Evolutionary conservation across 441 rosid species (phyloP), one percentile per base, ranked within the genome.

Genomic region (Capsella rubella): DNA sequence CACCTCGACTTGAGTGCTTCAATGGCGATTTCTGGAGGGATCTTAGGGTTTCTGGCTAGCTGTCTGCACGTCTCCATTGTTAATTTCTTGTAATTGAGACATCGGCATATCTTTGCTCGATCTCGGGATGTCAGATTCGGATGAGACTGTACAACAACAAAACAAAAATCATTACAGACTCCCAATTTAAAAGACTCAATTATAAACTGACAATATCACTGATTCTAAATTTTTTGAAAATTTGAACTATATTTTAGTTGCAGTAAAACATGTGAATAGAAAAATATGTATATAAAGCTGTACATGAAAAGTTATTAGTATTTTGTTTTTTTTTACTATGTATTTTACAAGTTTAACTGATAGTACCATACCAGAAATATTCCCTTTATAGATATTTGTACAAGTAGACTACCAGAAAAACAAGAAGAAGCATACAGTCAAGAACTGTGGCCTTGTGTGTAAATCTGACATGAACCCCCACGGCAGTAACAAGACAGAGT

Each of bases 41-140:
- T 87, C 75, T 85, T 89, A 4, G 90, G 97, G 66, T 86, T 91
- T 83, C 84, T 89, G 0, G 95, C 93, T 1, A 91, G 82, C 12
- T 89, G 89, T 76, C 84, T 91, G 49, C 97, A 85, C 1, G 88
- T 79, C 71, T 82, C 88, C 7, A 81, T 50, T 68, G 87, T 84
- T 15, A 91, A 81, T 78, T 91, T 91, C 83, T 82, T 72, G 77
- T 80, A 89, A 66, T 88, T 87, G 0, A 91, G 84, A 72, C 95
- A 89, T 67, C 82, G 65, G 53, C 95, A 91, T 64, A 91, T 51
- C 78, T 77, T 82, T 59, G 91, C 78, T 58, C 90, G 72, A 61
- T 87, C 90, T 75, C 86, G 78, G 3, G 80, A 67, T 21, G 93
- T 71, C 31, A 91, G 85, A 54, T 73, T 56, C 0, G 86, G 87